Conservation (phyloP, 148 eudicot genomes). For the Amaranthus cruentus region DNA sequence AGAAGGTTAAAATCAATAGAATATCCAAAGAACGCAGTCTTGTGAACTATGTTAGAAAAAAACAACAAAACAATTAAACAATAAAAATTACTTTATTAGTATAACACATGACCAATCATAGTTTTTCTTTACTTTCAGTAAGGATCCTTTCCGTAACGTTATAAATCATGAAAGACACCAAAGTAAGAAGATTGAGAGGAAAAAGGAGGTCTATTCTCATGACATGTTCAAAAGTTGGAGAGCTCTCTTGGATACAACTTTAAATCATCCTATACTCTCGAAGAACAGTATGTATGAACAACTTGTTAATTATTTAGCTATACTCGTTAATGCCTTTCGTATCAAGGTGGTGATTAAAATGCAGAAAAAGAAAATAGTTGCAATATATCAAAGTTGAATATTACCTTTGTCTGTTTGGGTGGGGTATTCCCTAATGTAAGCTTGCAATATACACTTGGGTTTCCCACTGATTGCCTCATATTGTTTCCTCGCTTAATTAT, state of each 20-base stretch:
- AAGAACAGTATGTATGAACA: neutral
- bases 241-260: too few relatives aligned
- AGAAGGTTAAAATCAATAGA: neutral
- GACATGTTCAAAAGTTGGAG: neutral
- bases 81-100: neutral
- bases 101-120: too few relatives aligned
- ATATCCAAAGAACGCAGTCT: neutral
- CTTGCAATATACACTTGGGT: slow-evolving; percentile 90
- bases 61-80: neutral
- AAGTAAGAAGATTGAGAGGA: neutral
- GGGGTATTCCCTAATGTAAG: slow-evolving; percentile 87
- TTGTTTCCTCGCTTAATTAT: slow-evolving; percentile 91
- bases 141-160: too few relatives aligned
- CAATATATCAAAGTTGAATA: neutral
- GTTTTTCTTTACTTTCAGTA: too few relatives aligned
- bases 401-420: slow-evolving; percentile 82
- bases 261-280: neutral
- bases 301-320: neutral
- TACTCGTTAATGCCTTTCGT: neutral
- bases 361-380: neutral
- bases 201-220: neutral
- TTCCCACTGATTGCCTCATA: slow-evolving; percentile 95
- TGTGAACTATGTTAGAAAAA: neutral
- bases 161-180: neutral
- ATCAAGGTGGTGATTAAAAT: too few relatives aligned